phyloP scores from a whole-genome alignment of 2,329 filamentous ascomycete genomes.

The Alternaria triticimaculans region DNA sequence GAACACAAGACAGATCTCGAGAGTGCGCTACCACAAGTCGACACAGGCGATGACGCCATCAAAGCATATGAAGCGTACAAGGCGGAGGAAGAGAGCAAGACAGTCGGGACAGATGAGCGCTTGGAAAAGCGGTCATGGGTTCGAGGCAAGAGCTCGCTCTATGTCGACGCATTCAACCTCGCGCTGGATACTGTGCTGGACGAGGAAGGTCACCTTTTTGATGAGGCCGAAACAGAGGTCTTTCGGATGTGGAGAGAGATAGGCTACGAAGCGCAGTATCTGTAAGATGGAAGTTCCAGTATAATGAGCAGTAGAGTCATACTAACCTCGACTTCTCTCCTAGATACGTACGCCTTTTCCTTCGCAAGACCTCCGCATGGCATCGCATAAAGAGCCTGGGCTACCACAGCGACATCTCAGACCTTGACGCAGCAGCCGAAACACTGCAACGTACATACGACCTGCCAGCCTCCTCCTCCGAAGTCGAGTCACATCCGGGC shows the following conservation, averaged over 20 bases:
- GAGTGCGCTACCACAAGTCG: conserved; percentile 70
- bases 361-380: conserved; percentile 91
- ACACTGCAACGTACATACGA: conserved; percentile 65
- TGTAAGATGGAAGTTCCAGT: conserved; percentile 63
- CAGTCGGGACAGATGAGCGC: conserved; percentile 53
- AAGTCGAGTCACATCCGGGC: conserved; percentile 52
- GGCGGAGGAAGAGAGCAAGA: conserved; percentile 58
- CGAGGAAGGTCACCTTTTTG: conserved; percentile 87
- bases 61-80: conserved; percentile 77
- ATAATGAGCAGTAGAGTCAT: background rate
- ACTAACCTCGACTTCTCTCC: background rate
- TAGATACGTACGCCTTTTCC: conserved; percentile 89
- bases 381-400: conserved; percentile 79
- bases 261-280: conserved; percentile 85
- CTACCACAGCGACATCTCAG: conserved; percentile 82
- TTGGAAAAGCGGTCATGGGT: conserved; percentile 70
- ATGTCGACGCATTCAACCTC: conserved; percentile 96
- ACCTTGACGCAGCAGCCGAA: conserved; percentile 70
- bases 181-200: conserved; percentile 87
- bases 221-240: conserved; percentile 75
- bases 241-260: conserved; percentile 78
- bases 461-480: conserved; percentile 59
- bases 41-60: conserved; percentile 73
- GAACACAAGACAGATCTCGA: conserved; percentile 70
- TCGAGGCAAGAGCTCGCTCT: conserved; percentile 84